Base-by-base conservation (phyloP, 495 filamentous ascomycete species). In the Evernia prunastri region DNA sequence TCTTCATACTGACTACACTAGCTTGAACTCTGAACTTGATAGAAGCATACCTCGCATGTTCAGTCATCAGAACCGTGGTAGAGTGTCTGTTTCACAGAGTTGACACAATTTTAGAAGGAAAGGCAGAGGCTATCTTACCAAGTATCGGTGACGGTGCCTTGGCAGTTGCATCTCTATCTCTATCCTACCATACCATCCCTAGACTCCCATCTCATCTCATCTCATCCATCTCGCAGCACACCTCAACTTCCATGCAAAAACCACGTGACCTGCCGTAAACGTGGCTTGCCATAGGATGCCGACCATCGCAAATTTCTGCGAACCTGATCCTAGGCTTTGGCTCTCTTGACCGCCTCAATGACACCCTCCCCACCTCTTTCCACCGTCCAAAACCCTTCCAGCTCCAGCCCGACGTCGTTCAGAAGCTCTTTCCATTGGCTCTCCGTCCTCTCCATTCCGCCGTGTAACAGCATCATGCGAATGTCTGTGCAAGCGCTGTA, bases 341-440 rank as follows among this genome's bases (percentile, higher is more conserved):
- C 42, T 27, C 37, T 43, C 36, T 42, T 37, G 12, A 42, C 2
- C 29, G 73, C 73, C 61, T 74, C 72, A 25, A 74, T 65, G 47
- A 76, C 67, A 39, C 68, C 68, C 27, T 73, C 68, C 20, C 68
- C 67, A 61, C 70, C 69, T 33, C 64, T 68, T 15, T 66, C 70
- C 11, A 65, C 71, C 31, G 65, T 59, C 68, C 71, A 73, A 59
- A 72, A 63, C 60, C 67, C 70, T 42, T 66, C 65, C n/a, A 72
- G 58, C 61, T 64, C 60, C 27, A 75, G 68, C 6, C 73, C 72
- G 58, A 66, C 61, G 11, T 13, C 35, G 15, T 60, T 57, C 13
- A 74, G 56, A 13, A 74, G 40, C 10, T 54, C 33, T 42, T 59
- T 58, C 70, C 68, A 72, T 40, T 67, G 68, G 31, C 54, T 60